These are phyloP conservation scores for Wickerhamomyces alni DNA, from an alignment of 805 yeast species.

Conservation along the genomic window DNA sequence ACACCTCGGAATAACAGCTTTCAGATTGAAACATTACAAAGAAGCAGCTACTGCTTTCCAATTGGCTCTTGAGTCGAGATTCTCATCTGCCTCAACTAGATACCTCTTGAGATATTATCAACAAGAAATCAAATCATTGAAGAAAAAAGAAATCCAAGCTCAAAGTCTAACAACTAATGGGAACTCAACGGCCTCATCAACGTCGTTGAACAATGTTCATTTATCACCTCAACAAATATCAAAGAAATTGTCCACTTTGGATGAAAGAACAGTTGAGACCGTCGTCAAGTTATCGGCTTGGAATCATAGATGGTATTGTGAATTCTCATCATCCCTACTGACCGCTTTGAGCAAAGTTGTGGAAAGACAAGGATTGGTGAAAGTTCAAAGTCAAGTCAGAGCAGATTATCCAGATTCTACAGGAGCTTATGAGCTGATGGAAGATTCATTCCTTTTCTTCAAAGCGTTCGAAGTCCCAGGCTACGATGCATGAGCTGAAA, in stretches of 20 bases:
- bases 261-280: constrained; percentile 48
- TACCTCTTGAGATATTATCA: constrained; percentile 64
- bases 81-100: constrained; percentile 74
- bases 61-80: constrained; percentile 64
- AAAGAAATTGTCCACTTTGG: constrained; percentile 33
- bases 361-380: constrained; percentile 71
- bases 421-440: constrained; percentile 54
- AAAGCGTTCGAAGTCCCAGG: constrained; percentile 15
- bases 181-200: constrained; percentile 19
- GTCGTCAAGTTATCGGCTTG: constrained; percentile 84
- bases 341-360: constrained; percentile 54
- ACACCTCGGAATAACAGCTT: constrained; percentile 78
- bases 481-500: constrained; percentile 3
- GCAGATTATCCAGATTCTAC: constrained; percentile 54
- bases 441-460: constrained; percentile 43
- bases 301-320: constrained; percentile 97
- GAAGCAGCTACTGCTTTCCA: constrained; percentile 86
- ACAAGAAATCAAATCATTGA: constrained; percentile 34
- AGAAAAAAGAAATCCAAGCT: constrained; percentile 17
- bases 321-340: constrained; percentile 70
- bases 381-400: constrained; percentile 64
- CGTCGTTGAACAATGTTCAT: constrained; percentile 8
- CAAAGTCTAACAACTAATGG: constrained; percentile 24
- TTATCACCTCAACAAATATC: constrained; percentile 22
- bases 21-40: constrained; percentile 74